These are phyloP conservation scores for Paecilomyces sp. DNA, from an alignment of 2,329 filamentous ascomycete species.

Conservation along the genomic window DNA sequence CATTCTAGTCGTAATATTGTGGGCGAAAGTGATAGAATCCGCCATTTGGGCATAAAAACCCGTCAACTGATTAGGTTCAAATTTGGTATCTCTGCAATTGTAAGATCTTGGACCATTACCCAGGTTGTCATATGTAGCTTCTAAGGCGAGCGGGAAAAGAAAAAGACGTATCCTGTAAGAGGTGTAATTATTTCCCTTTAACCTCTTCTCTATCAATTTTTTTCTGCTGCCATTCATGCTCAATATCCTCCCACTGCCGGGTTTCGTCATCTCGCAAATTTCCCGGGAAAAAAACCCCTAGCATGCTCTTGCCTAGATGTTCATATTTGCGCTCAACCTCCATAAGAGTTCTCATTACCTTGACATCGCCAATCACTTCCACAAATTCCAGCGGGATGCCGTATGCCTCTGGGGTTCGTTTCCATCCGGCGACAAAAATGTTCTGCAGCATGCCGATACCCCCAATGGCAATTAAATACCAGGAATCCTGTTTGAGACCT, in stretches of 20 bases:
- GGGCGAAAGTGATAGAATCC: too few species aligned
- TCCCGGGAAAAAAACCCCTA: constrained; percentile 23
- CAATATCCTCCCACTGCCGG: constrained; percentile 2
- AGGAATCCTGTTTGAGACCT: constrained; percentile 27
- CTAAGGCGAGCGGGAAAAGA: neutral
- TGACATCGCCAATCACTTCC: constrained; percentile 15
- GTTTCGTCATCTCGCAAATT: constrained; percentile 1
- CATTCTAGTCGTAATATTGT: too few species aligned
- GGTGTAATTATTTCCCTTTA: neutral
- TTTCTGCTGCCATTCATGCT: neutral
- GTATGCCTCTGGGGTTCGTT: constrained; percentile 3
- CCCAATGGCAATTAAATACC: constrained; percentile 35
- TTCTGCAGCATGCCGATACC: constrained; percentile 32
- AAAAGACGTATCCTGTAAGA: neutral
- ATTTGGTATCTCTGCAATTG: too few species aligned
- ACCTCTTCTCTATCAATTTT: neutral
- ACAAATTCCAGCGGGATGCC: constrained; percentile 11
- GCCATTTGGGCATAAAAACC: too few species aligned
- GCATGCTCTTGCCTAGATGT: constrained; percentile 19
- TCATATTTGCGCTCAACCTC: constrained; percentile 19
- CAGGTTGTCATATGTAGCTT: neutral
- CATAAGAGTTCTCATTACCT: constrained; percentile 23
- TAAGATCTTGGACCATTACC: too few species aligned
- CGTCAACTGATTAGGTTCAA: too few species aligned
- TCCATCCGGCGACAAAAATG: constrained; percentile 22